A percentile compares a stretch with the other conserved stretches of the same genome.
phyloP scores from a whole-genome alignment of 139 green algal species.

The Chlorella sp. region DNA sequence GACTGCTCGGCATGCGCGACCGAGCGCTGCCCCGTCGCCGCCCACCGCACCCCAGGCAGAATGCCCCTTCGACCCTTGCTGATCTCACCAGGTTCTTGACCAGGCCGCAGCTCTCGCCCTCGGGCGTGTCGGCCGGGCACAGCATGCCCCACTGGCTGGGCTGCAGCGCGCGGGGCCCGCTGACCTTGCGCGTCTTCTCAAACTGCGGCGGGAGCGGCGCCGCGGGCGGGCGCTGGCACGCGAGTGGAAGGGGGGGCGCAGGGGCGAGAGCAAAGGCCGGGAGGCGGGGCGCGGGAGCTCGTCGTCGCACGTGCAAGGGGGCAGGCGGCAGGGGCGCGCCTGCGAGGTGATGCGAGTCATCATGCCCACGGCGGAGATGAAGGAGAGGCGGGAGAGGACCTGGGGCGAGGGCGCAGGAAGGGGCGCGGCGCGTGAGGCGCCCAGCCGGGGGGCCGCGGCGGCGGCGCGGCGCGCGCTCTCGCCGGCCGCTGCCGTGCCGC shows the following conservation, averaged over 20 bases:
- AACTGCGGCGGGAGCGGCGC: too few species aligned
- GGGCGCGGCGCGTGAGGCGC: neutral
- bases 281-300: too few species aligned
- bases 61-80: too few species aligned
- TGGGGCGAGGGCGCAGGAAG: slow-evolving; percentile 52
- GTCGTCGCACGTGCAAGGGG: too few species aligned
- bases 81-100: slow-evolving; percentile 99
- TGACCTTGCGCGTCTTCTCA: slow-evolving; percentile 98
- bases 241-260: too few species aligned
- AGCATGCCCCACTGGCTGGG: slow-evolving; percentile 98
- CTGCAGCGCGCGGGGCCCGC: slow-evolving; percentile 88
- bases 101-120: slow-evolving; percentile 96
- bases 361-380: slow-evolving; percentile 96
- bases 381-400: slow-evolving; percentile 95
- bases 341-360: slow-evolving; percentile 98
- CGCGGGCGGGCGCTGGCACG: too few species aligned
- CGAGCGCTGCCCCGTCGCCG: too few species aligned
- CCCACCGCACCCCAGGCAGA: too few species aligned
- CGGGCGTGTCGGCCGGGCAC: slow-evolving; percentile 97
- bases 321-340: too few species aligned
- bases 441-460: neutral
- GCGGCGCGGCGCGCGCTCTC: neutral
- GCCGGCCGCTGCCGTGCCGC: too few species aligned
- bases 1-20: too few species aligned
- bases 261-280: too few species aligned